Evolutionary conservation across 2,329 filamentous ascomycete species (phyloP).

Genomic region (Cladosporium sp.): DNA sequence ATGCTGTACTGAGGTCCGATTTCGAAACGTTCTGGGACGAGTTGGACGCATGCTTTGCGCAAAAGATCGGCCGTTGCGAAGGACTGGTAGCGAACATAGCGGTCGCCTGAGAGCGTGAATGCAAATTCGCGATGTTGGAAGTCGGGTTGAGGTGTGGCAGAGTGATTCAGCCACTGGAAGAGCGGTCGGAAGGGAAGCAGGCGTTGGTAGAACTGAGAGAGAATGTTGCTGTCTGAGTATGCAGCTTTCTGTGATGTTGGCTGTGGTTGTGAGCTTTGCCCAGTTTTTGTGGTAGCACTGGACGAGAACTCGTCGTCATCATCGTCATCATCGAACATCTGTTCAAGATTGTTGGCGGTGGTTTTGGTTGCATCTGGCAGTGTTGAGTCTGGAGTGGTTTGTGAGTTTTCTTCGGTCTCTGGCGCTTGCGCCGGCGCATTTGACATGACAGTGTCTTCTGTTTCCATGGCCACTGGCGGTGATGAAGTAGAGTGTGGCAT

Average conservation of each 20-base stretch:
- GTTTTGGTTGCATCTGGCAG: conserved; percentile 14
- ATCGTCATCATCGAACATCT: conserved; percentile 57
- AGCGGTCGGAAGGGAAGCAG: conserved; percentile 92
- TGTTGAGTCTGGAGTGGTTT: conserved; percentile 2
- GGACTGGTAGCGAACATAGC: conserved; percentile 88
- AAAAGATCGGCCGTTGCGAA: conserved; percentile 68
- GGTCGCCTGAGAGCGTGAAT: conserved; percentile 88
- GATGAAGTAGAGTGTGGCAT: conserved; percentile 46
- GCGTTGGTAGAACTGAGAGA: conserved; percentile 92
- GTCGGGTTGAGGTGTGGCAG: conserved; percentile 76
- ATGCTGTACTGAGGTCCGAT: conserved; percentile 96
- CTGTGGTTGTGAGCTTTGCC: conserved; percentile 36
- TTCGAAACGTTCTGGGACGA: conserved; percentile 92
- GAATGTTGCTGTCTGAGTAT: conserved; percentile 71
- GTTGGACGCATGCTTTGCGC: conserved; percentile 82
- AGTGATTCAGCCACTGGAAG: conserved; percentile 98
- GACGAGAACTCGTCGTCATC: conserved; percentile 56
- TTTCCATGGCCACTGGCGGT: conserved; percentile 19
- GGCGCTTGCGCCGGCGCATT: conserved; percentile 22
- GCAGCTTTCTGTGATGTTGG: conserved; percentile 19
- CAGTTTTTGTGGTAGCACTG: conserved; percentile 45
- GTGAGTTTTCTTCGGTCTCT: conserved; percentile 16
- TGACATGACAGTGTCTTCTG: conserved; percentile 33
- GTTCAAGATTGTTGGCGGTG: conserved; percentile 41
- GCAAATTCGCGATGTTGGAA: conserved; percentile 95